Evolutionary conservation across 1,139 yeast genomes (phyloP).

Genomic region (Sugiyamaella grinbergsii): DNA sequence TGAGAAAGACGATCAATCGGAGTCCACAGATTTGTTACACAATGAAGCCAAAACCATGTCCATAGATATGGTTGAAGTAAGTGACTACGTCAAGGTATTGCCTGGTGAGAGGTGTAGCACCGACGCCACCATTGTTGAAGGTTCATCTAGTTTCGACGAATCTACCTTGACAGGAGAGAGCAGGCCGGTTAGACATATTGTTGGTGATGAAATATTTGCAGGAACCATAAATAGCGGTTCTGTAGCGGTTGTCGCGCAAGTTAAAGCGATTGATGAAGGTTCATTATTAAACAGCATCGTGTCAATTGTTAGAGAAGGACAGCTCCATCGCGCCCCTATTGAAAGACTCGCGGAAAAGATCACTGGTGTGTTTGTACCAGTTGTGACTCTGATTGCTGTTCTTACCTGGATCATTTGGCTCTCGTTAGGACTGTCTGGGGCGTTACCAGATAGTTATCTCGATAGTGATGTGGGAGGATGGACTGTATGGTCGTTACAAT

Average conservation of each 20-base stretch:
- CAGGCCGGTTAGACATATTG: slow-evolving; percentile 61
- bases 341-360: slow-evolving; percentile 70
- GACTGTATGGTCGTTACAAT: slow-evolving; percentile 75
- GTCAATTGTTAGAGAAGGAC: slow-evolving; percentile 71
- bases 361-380: slow-evolving; percentile 73
- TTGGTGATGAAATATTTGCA: slow-evolving; percentile 68
- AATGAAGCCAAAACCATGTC: slow-evolving; percentile 44
- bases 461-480: slow-evolving; percentile 74
- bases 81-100: slow-evolving; percentile 58
- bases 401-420: slow-evolving; percentile 72
- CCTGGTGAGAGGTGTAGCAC: slow-evolving; percentile 76
- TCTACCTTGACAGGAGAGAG: slow-evolving; percentile 79
- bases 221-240: slow-evolving; percentile 71
- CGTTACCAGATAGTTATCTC: slow-evolving; percentile 56
- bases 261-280: slow-evolving; percentile 63
- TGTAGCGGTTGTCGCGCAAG: slow-evolving; percentile 55
- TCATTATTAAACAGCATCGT: slow-evolving; percentile 72
- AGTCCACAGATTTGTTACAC: slow-evolving; percentile 10
- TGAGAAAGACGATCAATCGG: slow-evolving; percentile 37
- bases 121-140: slow-evolving; percentile 64
- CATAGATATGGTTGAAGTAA: slow-evolving; percentile 60
- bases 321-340: slow-evolving; percentile 70
- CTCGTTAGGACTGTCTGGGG: slow-evolving; percentile 55
- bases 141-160: slow-evolving; percentile 66
- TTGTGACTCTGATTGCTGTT: slow-evolving; percentile 61